Percentiles rank a stretch among this genome's conserved stretches.
Conservation (phyloP, 768 basidiomycete genomes). For the Mycena vitilis region DNA sequence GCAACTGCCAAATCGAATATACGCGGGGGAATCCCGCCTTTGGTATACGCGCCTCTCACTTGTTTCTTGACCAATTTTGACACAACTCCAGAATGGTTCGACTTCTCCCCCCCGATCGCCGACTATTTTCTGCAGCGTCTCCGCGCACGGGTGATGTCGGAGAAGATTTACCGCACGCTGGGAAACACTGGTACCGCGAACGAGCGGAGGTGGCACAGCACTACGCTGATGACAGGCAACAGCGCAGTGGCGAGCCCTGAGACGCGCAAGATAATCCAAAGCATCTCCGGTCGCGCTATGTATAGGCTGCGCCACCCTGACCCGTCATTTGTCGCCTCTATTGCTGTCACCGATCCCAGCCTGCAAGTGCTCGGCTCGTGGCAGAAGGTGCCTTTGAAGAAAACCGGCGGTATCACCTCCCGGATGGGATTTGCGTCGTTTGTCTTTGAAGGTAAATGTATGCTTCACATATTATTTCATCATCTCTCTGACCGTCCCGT, state of each 20-base stretch:
- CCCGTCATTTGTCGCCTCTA: constrained; percentile 37
- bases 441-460: constrained; percentile 43
- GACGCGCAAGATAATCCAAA: constrained; percentile 20
- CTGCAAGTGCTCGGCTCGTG: constrained; percentile 52
- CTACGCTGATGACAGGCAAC: constrained; percentile 27
- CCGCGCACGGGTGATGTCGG: constrained; percentile 35
- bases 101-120: not conserved
- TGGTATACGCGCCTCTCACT: constrained; percentile 30
- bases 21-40: constrained; percentile 23
- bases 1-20: constrained; percentile 37
- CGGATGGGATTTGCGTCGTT: constrained; percentile 44
- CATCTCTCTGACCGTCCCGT: not conserved
- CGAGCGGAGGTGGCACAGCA: constrained; percentile 41
- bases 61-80: not conserved
- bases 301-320: constrained; percentile 46
- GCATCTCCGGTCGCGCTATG: constrained; percentile 13
- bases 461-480: not conserved
- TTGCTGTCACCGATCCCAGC: constrained; percentile 35
- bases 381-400: constrained; percentile 45
- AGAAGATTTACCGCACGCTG: constrained; percentile 45
- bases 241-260: constrained; percentile 28
- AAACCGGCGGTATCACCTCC: constrained; percentile 30
- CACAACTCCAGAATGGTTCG: constrained; percentile 16
- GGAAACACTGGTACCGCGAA: constrained; percentile 49
- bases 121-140: constrained; percentile 42